These are phyloP conservation scores for Pseudocercospora fijiensis DNA, from an alignment of 2,329 filamentous ascomycete genomes.

Conservation along the genomic window DNA sequence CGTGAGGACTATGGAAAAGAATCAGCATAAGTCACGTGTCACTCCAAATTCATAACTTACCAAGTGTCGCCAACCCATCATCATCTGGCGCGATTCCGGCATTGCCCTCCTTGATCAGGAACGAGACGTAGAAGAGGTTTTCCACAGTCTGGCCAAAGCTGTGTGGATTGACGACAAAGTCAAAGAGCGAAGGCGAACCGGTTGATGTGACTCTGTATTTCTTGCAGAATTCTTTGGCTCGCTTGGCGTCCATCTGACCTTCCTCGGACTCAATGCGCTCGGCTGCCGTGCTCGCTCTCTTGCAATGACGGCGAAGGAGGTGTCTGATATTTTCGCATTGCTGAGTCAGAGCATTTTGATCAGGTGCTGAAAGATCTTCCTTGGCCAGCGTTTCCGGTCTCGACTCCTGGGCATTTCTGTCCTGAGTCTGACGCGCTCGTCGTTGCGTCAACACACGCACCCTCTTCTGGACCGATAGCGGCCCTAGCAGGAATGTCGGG, in stretches of 20 bases:
- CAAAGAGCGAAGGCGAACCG: conserved; percentile 74
- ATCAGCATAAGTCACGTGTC: conserved; percentile 9
- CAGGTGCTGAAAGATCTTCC: conserved; percentile 71
- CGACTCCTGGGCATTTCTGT: conserved; percentile 65
- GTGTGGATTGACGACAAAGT: conserved; percentile 83
- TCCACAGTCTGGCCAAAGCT: conserved; percentile 95
- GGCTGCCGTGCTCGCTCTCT: conserved; percentile 31
- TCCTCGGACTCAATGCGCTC: conserved; percentile 30
- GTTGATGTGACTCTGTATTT: conserved; percentile 64
- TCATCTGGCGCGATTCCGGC: conserved; percentile 73
- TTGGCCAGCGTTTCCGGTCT: conserved; percentile 75
- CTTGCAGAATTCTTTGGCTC: conserved; percentile 56
- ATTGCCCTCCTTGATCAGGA: conserved; percentile 83
- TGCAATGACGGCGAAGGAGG: conserved; percentile 52
- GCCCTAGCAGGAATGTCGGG: conserved; percentile 81
- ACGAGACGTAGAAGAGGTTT: conserved; percentile 95
- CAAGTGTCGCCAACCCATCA: conserved; percentile 71
- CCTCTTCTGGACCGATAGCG: conserved; percentile 85
- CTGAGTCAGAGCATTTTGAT: conserved; percentile 74
- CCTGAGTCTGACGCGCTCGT: conserved; percentile 66
- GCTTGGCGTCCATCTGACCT: conserved; percentile 39
- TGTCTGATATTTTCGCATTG: conserved; percentile 74
- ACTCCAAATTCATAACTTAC: conserved; percentile 56
- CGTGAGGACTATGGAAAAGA: conserved; percentile 42
- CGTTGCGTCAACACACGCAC: conserved; percentile 68